A percentile compares a stretch with the other conserved stretches of the same genome.
Conservation (phyloP, 2,329 filamentous ascomycete genomes). For the Fusarium anthophilum region DNA sequence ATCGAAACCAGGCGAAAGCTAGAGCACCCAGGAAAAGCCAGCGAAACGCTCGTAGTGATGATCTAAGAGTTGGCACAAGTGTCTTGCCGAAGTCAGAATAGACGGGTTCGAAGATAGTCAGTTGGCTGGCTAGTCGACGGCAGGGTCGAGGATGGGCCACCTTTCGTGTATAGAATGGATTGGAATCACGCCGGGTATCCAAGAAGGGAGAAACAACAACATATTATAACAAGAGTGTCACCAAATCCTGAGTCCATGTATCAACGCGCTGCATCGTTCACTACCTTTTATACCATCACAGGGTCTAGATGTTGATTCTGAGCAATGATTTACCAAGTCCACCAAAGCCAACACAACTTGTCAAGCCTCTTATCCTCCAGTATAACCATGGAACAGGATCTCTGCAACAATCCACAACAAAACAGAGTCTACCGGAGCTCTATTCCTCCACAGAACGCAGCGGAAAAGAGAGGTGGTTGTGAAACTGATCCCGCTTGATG, state of each 20-base stretch:
- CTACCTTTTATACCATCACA: background rate
- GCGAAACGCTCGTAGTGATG: background rate
- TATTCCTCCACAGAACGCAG: background rate
- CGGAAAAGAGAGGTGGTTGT: background rate
- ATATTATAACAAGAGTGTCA: background rate
- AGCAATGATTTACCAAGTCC: background rate
- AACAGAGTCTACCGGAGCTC: accelerated
- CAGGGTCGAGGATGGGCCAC: background rate
- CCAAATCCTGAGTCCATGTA: background rate
- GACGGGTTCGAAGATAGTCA: no score
- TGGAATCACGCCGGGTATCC: accelerated
- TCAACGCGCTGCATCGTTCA: accelerated
- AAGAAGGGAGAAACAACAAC: no score
- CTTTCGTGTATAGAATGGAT: background rate
- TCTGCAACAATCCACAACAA: background rate
- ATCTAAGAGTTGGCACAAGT: accelerated
- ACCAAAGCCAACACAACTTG: background rate
- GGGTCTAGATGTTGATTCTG: no score
- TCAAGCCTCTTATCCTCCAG: background rate
- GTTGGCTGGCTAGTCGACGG: no score
- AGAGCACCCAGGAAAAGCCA: background rate
- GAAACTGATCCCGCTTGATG: background rate
- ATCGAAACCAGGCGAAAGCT: background rate
- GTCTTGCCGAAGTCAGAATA: no score
- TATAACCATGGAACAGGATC: background rate